These are phyloP conservation scores for Phytopythium mirpurense DNA, from an alignment of 352 stramenopile genomes.

Conservation along the genomic window DNA sequence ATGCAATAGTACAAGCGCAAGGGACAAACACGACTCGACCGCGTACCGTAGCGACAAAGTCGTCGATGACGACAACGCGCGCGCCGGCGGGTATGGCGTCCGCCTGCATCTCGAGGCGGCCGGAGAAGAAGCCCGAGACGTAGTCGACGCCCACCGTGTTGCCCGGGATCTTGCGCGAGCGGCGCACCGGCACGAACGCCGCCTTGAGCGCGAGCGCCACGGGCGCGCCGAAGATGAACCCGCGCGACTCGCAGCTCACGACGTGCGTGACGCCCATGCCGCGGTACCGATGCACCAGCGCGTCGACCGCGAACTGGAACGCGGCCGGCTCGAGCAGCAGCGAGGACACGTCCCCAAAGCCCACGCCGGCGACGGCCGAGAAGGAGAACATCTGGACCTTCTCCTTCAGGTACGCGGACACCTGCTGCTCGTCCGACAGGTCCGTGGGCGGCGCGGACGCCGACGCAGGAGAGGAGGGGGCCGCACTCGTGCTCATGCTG, in stretches of 20 bases:
- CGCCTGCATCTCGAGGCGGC: constrained; percentile 77
- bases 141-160: constrained; percentile 81
- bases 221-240: constrained; percentile 79
- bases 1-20: neutral
- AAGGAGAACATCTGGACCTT: constrained; percentile 67
- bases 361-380: constrained; percentile 44
- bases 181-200: constrained; percentile 70
- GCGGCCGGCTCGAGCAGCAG: constrained; percentile 62
- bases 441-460: constrained; percentile 21
- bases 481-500: constrained; percentile 14
- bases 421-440: constrained; percentile 39
- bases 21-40: neutral
- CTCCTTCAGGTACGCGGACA: constrained; percentile 54
- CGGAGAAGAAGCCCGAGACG: constrained; percentile 65
- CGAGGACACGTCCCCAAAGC: constrained; percentile 73
- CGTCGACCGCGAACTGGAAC: constrained; percentile 73
- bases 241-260: constrained; percentile 73
- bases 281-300: constrained; percentile 55
- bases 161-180: constrained; percentile 50
- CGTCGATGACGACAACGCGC: constrained; percentile 76
- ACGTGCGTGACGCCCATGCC: constrained; percentile 64
- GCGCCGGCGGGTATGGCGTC: constrained; percentile 65
- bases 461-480: neutral
- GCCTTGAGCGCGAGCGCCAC: constrained; percentile 59
- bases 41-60: constrained; percentile 68